phyloP scores from a whole-genome alignment of 1,139 yeast species.

The Kodamaea sp. region DNA sequence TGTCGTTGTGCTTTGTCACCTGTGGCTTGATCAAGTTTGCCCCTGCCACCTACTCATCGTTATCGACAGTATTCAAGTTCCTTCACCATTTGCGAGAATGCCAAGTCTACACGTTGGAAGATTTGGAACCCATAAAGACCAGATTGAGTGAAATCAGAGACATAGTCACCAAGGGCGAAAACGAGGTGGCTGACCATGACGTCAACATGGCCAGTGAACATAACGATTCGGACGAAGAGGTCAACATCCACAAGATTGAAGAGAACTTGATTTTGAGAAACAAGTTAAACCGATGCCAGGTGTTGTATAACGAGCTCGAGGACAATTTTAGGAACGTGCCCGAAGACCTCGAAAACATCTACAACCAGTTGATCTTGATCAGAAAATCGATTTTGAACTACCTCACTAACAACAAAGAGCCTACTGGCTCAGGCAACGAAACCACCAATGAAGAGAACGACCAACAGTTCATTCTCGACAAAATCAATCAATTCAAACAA shows the following conservation, averaged over 20 bases:
- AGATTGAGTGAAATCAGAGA: slow-evolving; percentile 67
- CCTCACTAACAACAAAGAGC: slow-evolving; percentile 25
- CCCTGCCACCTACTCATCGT: slow-evolving; percentile 89
- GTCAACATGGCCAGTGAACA: slow-evolving; percentile 2
- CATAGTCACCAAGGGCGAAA: slow-evolving; percentile 42
- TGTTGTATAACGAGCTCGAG: slow-evolving; percentile 54
- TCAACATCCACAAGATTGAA: slow-evolving; percentile 41
- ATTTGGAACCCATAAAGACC: slow-evolving; percentile 70
- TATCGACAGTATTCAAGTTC: slow-evolving; percentile 79
- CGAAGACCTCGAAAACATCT: slow-evolving; percentile 49
- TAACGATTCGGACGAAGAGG: slow-evolving; percentile 13
- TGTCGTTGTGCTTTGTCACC: slow-evolving; percentile 83
- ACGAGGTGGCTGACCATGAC: slow-evolving; percentile 32
- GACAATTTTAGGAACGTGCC: slow-evolving; percentile 58
- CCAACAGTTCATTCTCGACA: slow-evolving; percentile 2
- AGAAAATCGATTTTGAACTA: slow-evolving; percentile 37
- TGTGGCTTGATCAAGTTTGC: slow-evolving; percentile 89
- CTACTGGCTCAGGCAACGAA: slow-evolving; percentile 1
- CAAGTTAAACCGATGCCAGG: slow-evolving; percentile 59
- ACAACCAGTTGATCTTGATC: slow-evolving; percentile 46
- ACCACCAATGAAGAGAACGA: slow-evolving; percentile 3
- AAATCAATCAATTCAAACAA: slow-evolving; percentile 21
- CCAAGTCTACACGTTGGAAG: slow-evolving; percentile 80
- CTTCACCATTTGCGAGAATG: slow-evolving; percentile 80
- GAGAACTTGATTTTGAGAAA: slow-evolving; percentile 59